Base-by-base conservation (phyloP, 768 basidiomycete genomes). In the Rhizopogon sp. region DNA sequence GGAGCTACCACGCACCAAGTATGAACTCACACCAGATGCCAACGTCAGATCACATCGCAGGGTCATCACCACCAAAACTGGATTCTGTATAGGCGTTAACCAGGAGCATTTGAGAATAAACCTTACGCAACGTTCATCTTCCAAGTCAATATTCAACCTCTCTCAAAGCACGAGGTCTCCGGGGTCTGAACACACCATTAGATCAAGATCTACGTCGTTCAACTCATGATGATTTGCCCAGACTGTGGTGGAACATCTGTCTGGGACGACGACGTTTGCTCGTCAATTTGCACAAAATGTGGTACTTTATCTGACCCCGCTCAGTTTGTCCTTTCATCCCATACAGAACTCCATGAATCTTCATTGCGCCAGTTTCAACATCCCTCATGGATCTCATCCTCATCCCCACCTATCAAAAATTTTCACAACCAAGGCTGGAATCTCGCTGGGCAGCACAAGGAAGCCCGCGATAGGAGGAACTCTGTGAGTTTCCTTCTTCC, bases 271-370 rank as follows among this genome's bases (percentile, higher is more conserved):
- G 75, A 78, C 33, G 76, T 79, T 28, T 79, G 77, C 54, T 84
- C 85, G 3, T 69, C 75, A 44, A 81, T 90, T 56, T 92, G 90
- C 69, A 80, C 80, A 11, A 50, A 58, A n/a, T 91, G 90, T 60
- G 90, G 85, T 14, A 83, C 83, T n/a, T 79, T 92, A 17, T 74
- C 71, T 9, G 83, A 89, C 61, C 75, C 87, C 0, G 72, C 77
- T 13, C 85, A 85, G 72, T 76, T 75, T 28, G 70, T 87, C 40
- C 79, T 92, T 47, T 74, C 80, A 7, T 72, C 78, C 22, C 74
- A 79, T 58, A 59, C 63, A 20, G 74, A 77, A 57, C 61, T 72
- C 43, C 52, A 64, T 31, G 69, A 74, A 52, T 63, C 66, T 53
- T 74, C 73, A 9, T 61, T 62, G 58, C 56, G 66, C 60, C 61